Evolutionary conservation across 225 moss, liverwort and hornwort species (phyloP), one percentile per base, ranked within the genome.

Genomic region (Bryoerythrophyllum caledonicum): DNA sequence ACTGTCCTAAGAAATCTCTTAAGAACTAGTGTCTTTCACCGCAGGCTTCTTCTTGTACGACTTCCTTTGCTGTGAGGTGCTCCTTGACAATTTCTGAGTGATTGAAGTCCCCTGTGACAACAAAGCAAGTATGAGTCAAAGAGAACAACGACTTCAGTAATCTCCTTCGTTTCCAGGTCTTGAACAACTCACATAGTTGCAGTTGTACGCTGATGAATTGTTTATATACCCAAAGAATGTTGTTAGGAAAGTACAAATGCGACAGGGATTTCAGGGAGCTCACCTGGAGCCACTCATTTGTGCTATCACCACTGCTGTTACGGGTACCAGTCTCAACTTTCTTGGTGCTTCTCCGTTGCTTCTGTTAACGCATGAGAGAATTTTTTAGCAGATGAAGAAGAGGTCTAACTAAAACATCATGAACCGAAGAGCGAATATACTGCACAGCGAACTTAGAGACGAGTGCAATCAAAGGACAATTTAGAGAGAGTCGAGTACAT

Each of bases 301-400:
- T 80, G 15, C 75, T 73, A 70, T 89, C 81, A 79, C 91, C 99
- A 14, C 83, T 67, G 72, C 77, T 82, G 7, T 79, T 67, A 59
- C 91, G 87, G 51, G 95, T 99, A 21, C 99, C 99, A 35, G 93
- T 91, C 86, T 99, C 99, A 37, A 93, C 85, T 79, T 92, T 99
- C 86, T 99, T 99, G 52, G 79, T 93, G 51, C 85, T 82, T 63
- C 93, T 88, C 74, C 89, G 88, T 53, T 88, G 86, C 79, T 95
- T 99, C 99, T 97, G 88, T 56, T 74, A 51, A 17, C 63, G 34
- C 12, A 74, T 2, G 0, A 73, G 3, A 21, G 41, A 27, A 34
- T 44, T 59, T 40, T 10, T 71, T 56, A 78, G 27, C 3, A 27
- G 27, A n/a, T 19, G 32, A 26, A 4, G 2, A 11, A 25, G 13